A percentile compares a stretch with the other conserved stretches of the same genome.
Evolutionary conservation across 192 early-diverging fungal genomes (phyloP).

Genomic region (Helicostylum pulchrum): DNA sequence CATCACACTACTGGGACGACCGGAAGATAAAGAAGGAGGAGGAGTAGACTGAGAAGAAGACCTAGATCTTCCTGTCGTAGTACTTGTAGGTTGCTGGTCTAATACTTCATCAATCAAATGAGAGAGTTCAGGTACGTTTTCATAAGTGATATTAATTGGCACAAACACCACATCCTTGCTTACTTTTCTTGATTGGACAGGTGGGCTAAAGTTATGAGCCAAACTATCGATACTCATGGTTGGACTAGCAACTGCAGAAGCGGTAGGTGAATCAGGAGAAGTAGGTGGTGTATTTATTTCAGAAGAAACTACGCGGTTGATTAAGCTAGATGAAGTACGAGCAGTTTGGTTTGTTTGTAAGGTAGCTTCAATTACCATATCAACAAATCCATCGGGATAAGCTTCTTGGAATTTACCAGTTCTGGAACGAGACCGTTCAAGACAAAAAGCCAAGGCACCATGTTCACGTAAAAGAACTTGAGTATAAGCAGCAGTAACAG

Average conservation of each 20-base stretch:
- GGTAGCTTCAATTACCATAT: constrained; percentile 37
- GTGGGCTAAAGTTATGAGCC: not conserved
- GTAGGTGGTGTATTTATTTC: constrained; percentile 6
- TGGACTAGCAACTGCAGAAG: constrained; percentile 14
- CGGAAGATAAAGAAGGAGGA: constrained; percentile 1
- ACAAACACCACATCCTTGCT: constrained; percentile 23
- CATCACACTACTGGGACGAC: constrained; percentile 13
- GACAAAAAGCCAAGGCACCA: constrained; percentile 23
- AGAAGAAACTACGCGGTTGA: not conserved
- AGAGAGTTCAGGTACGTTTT: constrained; percentile 33
- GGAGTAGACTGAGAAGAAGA: no score
- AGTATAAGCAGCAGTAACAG: constrained; percentile 34
- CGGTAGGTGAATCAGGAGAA: constrained; percentile 17
- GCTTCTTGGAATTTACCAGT: constrained; percentile 30
- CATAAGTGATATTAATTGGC: constrained; percentile 38
- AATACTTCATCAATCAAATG: constrained; percentile 32
- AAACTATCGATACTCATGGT: constrained; percentile 20
- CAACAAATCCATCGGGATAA: constrained; percentile 31
- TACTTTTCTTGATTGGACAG: not conserved
- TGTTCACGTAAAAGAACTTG: constrained; percentile 36
- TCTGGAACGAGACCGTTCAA: constrained; percentile 35
- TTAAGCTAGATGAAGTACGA: constrained; percentile 7
- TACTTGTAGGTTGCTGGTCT: constrained; percentile 26
- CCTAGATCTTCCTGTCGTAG: not conserved
- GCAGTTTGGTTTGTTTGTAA: constrained; percentile 30